Conservation (phyloP, 768 basidiomycete species). For the Kwoniella sp. region DNA sequence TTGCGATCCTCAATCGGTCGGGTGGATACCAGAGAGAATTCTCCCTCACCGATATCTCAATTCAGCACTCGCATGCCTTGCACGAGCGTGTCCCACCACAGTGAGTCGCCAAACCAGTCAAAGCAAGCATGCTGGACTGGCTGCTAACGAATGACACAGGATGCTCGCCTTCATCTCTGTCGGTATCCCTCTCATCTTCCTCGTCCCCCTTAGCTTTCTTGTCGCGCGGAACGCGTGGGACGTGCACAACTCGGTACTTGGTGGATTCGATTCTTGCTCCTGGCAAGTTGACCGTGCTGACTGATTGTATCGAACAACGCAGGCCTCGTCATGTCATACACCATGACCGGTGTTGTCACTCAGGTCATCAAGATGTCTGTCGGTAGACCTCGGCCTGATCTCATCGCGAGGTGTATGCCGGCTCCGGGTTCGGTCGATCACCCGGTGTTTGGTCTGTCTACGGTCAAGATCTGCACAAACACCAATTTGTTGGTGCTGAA, state of each 20-base stretch:
- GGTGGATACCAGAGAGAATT: constrained; percentile 48
- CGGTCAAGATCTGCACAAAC: constrained; percentile 75
- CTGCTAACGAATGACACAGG: constrained; percentile 1
- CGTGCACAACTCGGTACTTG: constrained; percentile 62
- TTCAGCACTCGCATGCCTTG: constrained; percentile 44
- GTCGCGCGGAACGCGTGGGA: constrained; percentile 87
- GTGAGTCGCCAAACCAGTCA: constrained; percentile 16
- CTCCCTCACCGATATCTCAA: constrained; percentile 45
- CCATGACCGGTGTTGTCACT: constrained; percentile 74
- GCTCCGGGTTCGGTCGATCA: constrained; percentile 62
- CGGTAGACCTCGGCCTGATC: constrained; percentile 47
- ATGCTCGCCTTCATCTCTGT: constrained; percentile 53
- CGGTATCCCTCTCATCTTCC: constrained; percentile 66
- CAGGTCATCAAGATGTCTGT: constrained; percentile 73
- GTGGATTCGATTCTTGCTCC: constrained; percentile 6
- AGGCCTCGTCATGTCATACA: constrained; percentile 67
- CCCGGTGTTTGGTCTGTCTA: constrained; percentile 64
- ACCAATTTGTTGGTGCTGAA: constrained; percentile 58
- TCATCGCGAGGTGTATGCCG: constrained; percentile 56
- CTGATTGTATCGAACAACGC: neutral
- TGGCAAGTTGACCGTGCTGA: neutral
- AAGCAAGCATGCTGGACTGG: neutral
- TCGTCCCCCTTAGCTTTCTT: constrained; percentile 64
- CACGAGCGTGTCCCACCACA: constrained; percentile 43
- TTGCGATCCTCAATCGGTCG: constrained; percentile 37